These are phyloP conservation scores for Lophiostoma macrostomum DNA, from an alignment of 495 filamentous ascomycete species.

Conservation along the genomic window DNA sequence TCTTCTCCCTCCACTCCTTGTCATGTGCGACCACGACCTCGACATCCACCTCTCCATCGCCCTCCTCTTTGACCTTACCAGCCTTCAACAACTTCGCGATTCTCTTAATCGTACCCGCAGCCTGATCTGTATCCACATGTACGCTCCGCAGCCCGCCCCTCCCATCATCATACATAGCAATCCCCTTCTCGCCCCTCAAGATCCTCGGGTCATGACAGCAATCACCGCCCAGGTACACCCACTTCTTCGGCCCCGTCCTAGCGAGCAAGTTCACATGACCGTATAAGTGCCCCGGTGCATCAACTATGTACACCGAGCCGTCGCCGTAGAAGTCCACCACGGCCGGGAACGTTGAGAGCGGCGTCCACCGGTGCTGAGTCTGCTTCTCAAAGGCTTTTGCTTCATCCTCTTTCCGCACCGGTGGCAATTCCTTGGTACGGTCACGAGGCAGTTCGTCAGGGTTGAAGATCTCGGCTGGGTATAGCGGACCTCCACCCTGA, in stretches of 20 bases:
- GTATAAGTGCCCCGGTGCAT: constrained; percentile 39
- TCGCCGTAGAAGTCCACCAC: constrained; percentile 38
- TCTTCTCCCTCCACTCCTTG: constrained; percentile 38
- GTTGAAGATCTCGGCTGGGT: constrained; percentile 39
- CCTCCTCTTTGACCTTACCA: constrained; percentile 21
- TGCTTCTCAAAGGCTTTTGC: constrained; percentile 1
- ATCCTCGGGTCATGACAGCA: constrained; percentile 41
- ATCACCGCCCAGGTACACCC: constrained; percentile 41
- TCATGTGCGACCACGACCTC: constrained; percentile 43
- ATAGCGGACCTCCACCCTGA: constrained; percentile 33
- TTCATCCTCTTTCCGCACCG: constrained; percentile 40
- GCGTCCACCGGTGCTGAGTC: constrained; percentile 31
- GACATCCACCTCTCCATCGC: constrained; percentile 25
- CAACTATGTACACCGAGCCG: constrained; percentile 38
- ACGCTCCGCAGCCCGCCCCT: constrained; percentile 35
- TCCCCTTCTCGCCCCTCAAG: constrained; percentile 38
- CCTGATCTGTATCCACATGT: constrained; percentile 36
- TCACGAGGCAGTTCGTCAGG: constrained; percentile 36
- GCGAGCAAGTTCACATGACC: constrained; percentile 41
- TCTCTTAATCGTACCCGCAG: constrained; percentile 33
- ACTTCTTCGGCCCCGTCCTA: constrained; percentile 32
- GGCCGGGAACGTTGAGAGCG: constrained; percentile 36
- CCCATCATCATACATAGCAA: constrained; percentile 37
- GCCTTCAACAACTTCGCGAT: constrained; percentile 29
- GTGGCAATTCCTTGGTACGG: constrained; percentile 37